phyloP scores from a whole-genome alignment of 768 basidiomycete genomes.

The Dacryopinax spathularia region DNA sequence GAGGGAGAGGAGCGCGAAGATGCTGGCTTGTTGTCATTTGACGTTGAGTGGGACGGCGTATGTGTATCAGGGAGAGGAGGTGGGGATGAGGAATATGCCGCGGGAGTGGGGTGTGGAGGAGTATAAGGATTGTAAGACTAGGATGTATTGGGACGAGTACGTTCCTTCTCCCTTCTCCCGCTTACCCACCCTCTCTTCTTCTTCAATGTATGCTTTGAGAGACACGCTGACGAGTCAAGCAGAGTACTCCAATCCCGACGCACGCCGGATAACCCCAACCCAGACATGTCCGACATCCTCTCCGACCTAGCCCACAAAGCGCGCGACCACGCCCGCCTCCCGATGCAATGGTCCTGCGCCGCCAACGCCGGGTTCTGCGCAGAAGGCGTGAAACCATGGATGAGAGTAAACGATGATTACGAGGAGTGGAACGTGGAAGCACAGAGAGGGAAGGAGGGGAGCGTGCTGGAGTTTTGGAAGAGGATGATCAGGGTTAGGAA shows the following conservation, averaged over 20 bases:
- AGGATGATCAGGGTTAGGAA: slow-evolving; percentile 40
- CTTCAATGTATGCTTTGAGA: no score
- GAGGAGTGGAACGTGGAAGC: slow-evolving; percentile 40
- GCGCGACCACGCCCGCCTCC: slow-evolving; percentile 55
- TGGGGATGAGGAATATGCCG: slow-evolving; percentile 52
- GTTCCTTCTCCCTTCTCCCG: slow-evolving; percentile 14
- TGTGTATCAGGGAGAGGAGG: slow-evolving; percentile 63
- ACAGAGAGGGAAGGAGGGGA: slow-evolving; percentile 36
- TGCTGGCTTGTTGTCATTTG: slow-evolving; percentile 47
- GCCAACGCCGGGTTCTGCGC: slow-evolving; percentile 50
- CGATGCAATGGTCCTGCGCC: slow-evolving; percentile 55
- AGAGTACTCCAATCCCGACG: slow-evolving; percentile 19
- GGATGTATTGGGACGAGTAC: slow-evolving; percentile 44
- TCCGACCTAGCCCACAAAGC: slow-evolving; percentile 46
- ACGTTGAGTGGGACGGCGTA: slow-evolving; percentile 54
- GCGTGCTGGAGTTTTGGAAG: slow-evolving; percentile 50
- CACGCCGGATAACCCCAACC: slow-evolving; percentile 28
- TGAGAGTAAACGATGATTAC: slow-evolving; percentile 60
- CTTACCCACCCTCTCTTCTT: no score
- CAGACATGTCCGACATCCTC: slow-evolving; percentile 49
- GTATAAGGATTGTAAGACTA: slow-evolving; percentile 54
- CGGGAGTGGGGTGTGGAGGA: slow-evolving; percentile 52
- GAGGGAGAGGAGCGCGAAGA: slow-evolving; percentile 46
- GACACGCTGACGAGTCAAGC: background rate
- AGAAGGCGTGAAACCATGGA: slow-evolving; percentile 51